Conservation (phyloP, 345 rosid species). For the Brassica cretica region DNA sequence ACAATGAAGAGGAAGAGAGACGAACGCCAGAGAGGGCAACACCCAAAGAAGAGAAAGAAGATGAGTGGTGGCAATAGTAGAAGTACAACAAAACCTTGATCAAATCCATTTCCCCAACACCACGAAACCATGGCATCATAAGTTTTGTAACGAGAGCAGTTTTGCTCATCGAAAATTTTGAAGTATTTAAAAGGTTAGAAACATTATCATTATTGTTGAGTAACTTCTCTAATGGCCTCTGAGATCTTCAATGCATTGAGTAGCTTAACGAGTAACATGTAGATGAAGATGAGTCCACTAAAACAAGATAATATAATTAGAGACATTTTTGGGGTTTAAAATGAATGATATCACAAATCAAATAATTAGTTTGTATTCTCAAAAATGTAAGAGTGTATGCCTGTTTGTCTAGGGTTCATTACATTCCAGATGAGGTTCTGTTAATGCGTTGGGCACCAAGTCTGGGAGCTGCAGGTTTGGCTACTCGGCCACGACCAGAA, state of each 20-base stretch:
- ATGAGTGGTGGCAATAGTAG: constrained; percentile 20
- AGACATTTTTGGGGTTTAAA: constrained; percentile 31
- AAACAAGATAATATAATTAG: constrained; percentile 4
- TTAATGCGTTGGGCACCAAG: constrained; percentile 91
- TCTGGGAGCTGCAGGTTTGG: constrained; percentile 66
- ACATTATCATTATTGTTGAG: too few species aligned
- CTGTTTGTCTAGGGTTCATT: constrained; percentile 23
- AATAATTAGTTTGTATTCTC: constrained; percentile 29
- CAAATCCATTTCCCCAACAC: background rate
- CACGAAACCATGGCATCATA: background rate
- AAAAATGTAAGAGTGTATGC: constrained; percentile 53
- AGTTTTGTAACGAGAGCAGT: constrained; percentile 27
- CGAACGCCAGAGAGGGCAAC: constrained; percentile 51
- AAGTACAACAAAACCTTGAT: constrained; percentile 19
- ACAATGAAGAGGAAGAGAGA: constrained; percentile 92
- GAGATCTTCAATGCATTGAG: constrained; percentile 49
- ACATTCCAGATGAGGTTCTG: constrained; percentile 75
- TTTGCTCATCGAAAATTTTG: constrained; percentile 27
- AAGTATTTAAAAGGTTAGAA: background rate
- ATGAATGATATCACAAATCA: constrained; percentile 65
- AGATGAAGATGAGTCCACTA: constrained; percentile 22
- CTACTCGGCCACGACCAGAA: constrained; percentile 71
- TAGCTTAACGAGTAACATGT: constrained; percentile 48
- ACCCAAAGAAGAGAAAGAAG: constrained; percentile 44
- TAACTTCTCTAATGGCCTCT: constrained; percentile 38